A percentile compares a stretch with the other conserved stretches of the same genome.
Evolutionary conservation across 2,329 filamentous ascomycete species (phyloP).

Genomic region (Ceratocystiopsis minuta): DNA sequence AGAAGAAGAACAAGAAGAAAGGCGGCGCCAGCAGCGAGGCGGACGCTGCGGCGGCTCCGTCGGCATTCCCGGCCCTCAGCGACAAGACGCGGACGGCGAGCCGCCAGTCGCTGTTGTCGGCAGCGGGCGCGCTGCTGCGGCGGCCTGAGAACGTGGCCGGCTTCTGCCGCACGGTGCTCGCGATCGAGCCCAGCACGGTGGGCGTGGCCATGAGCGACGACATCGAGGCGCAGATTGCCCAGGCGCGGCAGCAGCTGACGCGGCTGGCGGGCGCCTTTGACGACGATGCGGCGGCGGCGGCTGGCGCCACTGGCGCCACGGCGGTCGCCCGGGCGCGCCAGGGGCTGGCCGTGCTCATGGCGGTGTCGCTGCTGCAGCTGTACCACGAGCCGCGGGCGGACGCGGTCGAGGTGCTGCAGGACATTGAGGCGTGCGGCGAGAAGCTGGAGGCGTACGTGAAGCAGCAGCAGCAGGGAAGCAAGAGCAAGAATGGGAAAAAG

Average conservation of each 20-base stretch:
- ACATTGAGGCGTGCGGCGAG: conserved; percentile 60
- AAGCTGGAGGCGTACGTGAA: conserved; percentile 33
- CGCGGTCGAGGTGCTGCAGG: conserved; percentile 62
- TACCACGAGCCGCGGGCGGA: conserved; percentile 73
- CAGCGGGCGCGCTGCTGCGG: conserved; percentile 38
- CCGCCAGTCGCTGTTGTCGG: conserved; percentile 37
- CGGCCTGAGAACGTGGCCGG: conserved; percentile 32
- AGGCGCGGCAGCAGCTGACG: conserved; percentile 30
- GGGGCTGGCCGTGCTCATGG: conserved; percentile 64
- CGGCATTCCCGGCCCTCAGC: conserved; percentile 25
- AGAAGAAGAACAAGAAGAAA: conserved; percentile 1
- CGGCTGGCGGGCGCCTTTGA: conserved; percentile 24
- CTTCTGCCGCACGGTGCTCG: conserved; percentile 35
- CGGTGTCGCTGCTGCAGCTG: conserved; percentile 69
- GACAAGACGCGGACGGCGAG: conserved; percentile 36
- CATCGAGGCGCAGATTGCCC: conserved; percentile 32
- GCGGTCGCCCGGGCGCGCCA: conserved; percentile 28
- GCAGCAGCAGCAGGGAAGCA: too few species aligned
- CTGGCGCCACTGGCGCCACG: conserved; percentile 19
- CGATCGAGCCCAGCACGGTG: conserved; percentile 32
- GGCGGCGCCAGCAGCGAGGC: neutral
- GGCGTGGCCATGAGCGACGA: conserved; percentile 36
- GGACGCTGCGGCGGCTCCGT: conserved; percentile 3
- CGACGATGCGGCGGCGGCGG: conserved; percentile 16
- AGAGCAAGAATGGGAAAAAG: conserved; percentile 20